These are phyloP conservation scores for Neofusicoccum sp. DNA, from an alignment of 2,329 filamentous ascomycete species.

Conservation along the genomic window DNA sequence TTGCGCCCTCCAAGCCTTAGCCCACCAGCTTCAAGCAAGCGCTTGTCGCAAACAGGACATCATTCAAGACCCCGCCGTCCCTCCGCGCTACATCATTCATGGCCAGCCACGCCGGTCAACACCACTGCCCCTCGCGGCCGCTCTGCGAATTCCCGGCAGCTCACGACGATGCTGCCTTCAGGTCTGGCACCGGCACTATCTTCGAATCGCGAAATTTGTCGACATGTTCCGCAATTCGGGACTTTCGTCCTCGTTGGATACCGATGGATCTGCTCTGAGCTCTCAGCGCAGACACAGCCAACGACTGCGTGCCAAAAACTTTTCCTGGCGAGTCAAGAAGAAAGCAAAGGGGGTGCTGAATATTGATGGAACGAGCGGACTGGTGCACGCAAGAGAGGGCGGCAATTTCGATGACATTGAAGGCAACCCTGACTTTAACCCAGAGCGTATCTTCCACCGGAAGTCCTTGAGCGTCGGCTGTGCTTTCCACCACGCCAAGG, in stretches of 20 bases:
- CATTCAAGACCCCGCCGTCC: neutral
- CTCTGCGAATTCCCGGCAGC: neutral
- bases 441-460: conserved; percentile 24
- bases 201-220: neutral
- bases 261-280: neutral
- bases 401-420: conserved; percentile 15
- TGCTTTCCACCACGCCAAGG: conserved; percentile 22
- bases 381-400: neutral
- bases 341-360: conserved; percentile 17
- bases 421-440: conserved; percentile 37
- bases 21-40: neutral
- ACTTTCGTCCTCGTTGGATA: neutral
- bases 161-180: neutral
- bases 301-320: neutral
- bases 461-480: conserved; percentile 21
- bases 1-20: neutral
- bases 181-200: neutral
- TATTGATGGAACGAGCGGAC: conserved; percentile 14
- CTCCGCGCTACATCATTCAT: neutral
- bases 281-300: neutral
- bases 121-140: neutral
- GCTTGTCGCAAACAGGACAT: neutral
- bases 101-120: neutral
- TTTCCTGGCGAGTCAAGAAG: conserved; percentile 8
- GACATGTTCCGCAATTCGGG: neutral